phyloP scores from a whole-genome alignment of 768 basidiomycete species.

The Pleurotus sapidus region DNA sequence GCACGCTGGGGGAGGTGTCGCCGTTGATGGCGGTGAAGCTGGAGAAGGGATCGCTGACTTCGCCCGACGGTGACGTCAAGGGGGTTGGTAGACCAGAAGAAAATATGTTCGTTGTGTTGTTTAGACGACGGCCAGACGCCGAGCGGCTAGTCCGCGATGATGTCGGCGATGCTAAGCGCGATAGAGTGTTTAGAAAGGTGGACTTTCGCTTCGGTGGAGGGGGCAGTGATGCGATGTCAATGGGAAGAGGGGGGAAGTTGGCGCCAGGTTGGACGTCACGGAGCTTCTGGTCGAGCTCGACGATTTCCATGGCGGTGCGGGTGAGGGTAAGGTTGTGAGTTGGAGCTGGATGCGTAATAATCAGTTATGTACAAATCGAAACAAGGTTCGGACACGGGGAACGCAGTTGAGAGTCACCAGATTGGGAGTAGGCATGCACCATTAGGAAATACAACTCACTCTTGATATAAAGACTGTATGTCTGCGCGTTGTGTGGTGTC shows the following conservation, averaged over 20 bases:
- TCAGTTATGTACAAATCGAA: constrained; percentile 11
- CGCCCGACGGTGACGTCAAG: constrained; percentile 48
- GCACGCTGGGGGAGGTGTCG: constrained; percentile 20
- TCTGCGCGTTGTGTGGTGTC: constrained; percentile 68
- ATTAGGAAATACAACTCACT: constrained; percentile 50
- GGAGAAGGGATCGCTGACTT: constrained; percentile 62
- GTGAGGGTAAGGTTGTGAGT: constrained; percentile 89
- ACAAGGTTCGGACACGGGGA: constrained; percentile 2
- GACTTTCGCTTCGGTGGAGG: constrained; percentile 68
- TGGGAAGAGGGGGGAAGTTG: constrained; percentile 59
- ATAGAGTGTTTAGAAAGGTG: constrained; percentile 83
- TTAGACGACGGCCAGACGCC: constrained; percentile 28
- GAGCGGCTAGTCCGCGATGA: constrained; percentile 47
- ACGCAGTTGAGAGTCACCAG: constrained; percentile 1
- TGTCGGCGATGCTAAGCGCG: constrained; percentile 75
- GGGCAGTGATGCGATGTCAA: constrained; percentile 53
- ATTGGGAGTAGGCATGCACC: constrained; percentile 9
- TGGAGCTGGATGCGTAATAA: constrained; percentile 52
- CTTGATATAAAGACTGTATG: constrained; percentile 86
- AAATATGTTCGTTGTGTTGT: constrained; percentile 24
- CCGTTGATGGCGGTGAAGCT: constrained; percentile 32
- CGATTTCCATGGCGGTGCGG: constrained; percentile 70
- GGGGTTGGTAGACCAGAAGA: constrained; percentile 43
- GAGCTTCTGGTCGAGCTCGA: constrained; percentile 82
- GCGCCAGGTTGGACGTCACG: constrained; percentile 56